A percentile compares a stretch with the other conserved stretches of the same genome.
phyloP scores from a whole-genome alignment of 805 yeast species.

The Pichia ethanolica region DNA sequence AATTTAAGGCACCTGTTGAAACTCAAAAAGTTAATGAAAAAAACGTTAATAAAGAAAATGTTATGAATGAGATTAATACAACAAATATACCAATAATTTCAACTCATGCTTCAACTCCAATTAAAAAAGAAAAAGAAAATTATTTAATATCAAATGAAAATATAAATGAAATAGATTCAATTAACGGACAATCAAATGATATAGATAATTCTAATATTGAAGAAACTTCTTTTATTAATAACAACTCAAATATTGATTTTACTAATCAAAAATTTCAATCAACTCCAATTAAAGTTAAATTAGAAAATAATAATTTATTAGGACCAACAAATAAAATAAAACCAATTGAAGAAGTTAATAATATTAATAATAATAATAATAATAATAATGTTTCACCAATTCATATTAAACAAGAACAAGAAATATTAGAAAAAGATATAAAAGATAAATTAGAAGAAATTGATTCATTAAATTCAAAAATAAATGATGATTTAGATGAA shows the following conservation, averaged over 20 bases:
- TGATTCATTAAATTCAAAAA: neutral
- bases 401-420: neutral
- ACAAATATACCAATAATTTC: too few species aligned
- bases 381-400: neutral
- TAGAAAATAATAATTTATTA: neutral
- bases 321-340: neutral
- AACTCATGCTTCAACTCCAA: too few species aligned
- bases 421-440: neutral
- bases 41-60: too few species aligned
- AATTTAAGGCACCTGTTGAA: slow-evolving; percentile 1
- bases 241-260: neutral
- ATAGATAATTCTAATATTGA: neutral
- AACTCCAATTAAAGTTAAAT: neutral
- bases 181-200: slow-evolving; percentile 2
- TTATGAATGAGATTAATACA: neutral
- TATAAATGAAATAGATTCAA: neutral
- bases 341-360: too few species aligned
- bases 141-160: neutral
- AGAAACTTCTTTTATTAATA: neutral
- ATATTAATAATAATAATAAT: too few species aligned
- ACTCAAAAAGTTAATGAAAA: too few species aligned
- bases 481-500: neutral
- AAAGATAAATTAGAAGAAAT: slow-evolving; percentile 3
- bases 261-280: too few species aligned
- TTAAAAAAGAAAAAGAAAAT: too few species aligned